Evolutionary conservation across 1,284 basidiomycete species (phyloP).

Genomic region (Stygiomarasmius scandens): DNA sequence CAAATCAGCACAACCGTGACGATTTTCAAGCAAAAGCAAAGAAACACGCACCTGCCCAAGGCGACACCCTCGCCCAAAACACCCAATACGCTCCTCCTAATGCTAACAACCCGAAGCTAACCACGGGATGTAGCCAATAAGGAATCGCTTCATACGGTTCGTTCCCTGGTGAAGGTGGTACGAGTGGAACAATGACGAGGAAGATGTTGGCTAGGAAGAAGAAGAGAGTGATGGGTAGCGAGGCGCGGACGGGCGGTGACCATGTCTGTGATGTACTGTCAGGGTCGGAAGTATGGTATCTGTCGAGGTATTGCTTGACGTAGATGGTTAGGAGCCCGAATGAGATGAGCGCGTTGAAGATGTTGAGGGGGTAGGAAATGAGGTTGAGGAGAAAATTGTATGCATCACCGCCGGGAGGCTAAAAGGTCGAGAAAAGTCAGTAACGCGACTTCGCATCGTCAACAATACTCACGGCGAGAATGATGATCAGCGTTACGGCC

Average conservation of each 20-base stretch:
- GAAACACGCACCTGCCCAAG: conserved; percentile 10
- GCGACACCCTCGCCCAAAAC: conserved; percentile 12
- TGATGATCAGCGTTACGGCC: conserved; percentile 1
- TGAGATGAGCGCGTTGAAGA: conserved; percentile 14
- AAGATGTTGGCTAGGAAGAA: conserved; percentile 12
- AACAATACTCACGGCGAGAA: background rate
- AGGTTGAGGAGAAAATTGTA: conserved; percentile 15
- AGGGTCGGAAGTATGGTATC: background rate
- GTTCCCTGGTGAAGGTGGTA: conserved; percentile 6
- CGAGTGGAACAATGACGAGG: conserved; percentile 10
- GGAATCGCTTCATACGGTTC: conserved; percentile 13
- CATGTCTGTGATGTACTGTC: conserved; percentile 1
- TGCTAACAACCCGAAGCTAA: conserved; percentile 6
- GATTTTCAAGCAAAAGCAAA: no score
- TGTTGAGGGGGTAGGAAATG: conserved; percentile 14
- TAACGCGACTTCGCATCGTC: background rate
- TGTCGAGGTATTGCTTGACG: background rate
- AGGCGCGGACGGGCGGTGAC: conserved; percentile 6
- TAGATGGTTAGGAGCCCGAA: conserved; percentile 13
- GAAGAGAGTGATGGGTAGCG: conserved; percentile 6
- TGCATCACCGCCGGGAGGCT: conserved; percentile 14
- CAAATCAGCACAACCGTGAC: no score
- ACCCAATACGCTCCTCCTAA: conserved; percentile 14
- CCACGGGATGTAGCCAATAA: conserved; percentile 15
- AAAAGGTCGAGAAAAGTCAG: background rate